Conservation (phyloP, 225 moss, liverwort and hornwort genomes). For the Takakia lepidozioides region DNA sequence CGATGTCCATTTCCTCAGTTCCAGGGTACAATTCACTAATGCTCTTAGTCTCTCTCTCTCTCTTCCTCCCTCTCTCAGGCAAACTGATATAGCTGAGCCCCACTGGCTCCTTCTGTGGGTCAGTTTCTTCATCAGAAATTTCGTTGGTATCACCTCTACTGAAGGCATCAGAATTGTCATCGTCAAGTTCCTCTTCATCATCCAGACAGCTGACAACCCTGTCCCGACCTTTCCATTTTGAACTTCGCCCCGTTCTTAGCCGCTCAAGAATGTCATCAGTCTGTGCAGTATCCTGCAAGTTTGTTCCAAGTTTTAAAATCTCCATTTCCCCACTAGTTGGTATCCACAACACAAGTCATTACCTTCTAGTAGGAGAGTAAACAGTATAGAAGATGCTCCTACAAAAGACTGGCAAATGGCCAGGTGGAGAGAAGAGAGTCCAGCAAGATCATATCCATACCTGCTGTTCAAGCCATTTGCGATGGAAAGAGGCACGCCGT, state of each 20-base stretch:
- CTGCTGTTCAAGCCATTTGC: slow-evolving; percentile 89
- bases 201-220: slow-evolving; percentile 51
- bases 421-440: not conserved
- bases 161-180: slow-evolving; percentile 18
- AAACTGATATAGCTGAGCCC: slow-evolving; percentile 15
- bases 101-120: slow-evolving; percentile 10
- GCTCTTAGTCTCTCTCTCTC: slow-evolving; percentile 31
- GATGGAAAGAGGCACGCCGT: slow-evolving; percentile 69
- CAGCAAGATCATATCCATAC: slow-evolving; percentile 26
- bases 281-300: slow-evolving; percentile 43
- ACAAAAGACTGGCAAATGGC: too few species aligned
- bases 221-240: slow-evolving; percentile 51
- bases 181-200: slow-evolving; percentile 32
- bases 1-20: slow-evolving; percentile 20
- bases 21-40: slow-evolving; percentile 32
- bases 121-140: not conserved
- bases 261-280: slow-evolving; percentile 55
- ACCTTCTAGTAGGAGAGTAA: too few species aligned
- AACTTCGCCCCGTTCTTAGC: slow-evolving; percentile 47
- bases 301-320: too few species aligned
- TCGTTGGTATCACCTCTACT: slow-evolving; percentile 5
- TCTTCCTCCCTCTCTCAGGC: slow-evolving; percentile 15
- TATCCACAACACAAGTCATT: too few species aligned
- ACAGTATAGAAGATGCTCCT: too few species aligned
- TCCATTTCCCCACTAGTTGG: too few species aligned